phyloP scores from a whole-genome alignment of 495 filamentous ascomycete species.

The Trichocladium uniseriatum region DNA sequence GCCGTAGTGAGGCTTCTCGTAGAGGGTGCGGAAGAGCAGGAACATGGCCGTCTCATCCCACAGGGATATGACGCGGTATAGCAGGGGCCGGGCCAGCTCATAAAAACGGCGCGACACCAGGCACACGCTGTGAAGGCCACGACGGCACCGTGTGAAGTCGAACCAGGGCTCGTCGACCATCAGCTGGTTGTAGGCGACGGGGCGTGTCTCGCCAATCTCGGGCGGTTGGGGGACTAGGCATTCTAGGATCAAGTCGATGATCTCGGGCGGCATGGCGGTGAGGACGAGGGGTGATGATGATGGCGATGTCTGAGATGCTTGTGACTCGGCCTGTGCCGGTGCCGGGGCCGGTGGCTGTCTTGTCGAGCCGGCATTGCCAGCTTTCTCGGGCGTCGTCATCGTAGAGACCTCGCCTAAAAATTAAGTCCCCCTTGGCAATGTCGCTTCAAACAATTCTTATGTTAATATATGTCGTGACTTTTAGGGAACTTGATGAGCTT shows the following conservation, averaged over 20 bases:
- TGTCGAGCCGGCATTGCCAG: too few relatives aligned
- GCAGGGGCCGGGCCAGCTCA: slow-evolving; percentile 19
- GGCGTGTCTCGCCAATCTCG: slow-evolving; percentile 25
- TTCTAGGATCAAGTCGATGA: slow-evolving; percentile 19
- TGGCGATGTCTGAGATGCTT: background rate
- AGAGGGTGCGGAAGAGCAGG: slow-evolving; percentile 24
- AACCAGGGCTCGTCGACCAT: slow-evolving; percentile 25
- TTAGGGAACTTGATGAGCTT: too few relatives aligned
- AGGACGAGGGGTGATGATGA: slow-evolving; percentile 1
- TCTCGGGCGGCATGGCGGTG: slow-evolving; percentile 18
- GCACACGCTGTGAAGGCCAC: slow-evolving; percentile 21
- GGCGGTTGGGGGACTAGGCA: slow-evolving; percentile 17
- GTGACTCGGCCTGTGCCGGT: too few relatives aligned
- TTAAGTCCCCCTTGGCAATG: too few relatives aligned
- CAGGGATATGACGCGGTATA: slow-evolving; percentile 22
- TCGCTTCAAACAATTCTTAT: too few relatives aligned
- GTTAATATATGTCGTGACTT: too few relatives aligned
- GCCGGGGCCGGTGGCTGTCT: too few relatives aligned
- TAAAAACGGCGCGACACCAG: slow-evolving; percentile 13
- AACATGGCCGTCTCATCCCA: slow-evolving; percentile 16
- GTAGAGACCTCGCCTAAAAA: too few relatives aligned
- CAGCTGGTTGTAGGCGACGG: slow-evolving; percentile 23
- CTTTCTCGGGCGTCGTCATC: too few relatives aligned
- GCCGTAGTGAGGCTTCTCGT: slow-evolving; percentile 13
- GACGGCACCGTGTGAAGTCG: slow-evolving; percentile 23